Base-by-base conservation (phyloP, 176 grass and related monocot genomes). In the Juncus effusus region DNA sequence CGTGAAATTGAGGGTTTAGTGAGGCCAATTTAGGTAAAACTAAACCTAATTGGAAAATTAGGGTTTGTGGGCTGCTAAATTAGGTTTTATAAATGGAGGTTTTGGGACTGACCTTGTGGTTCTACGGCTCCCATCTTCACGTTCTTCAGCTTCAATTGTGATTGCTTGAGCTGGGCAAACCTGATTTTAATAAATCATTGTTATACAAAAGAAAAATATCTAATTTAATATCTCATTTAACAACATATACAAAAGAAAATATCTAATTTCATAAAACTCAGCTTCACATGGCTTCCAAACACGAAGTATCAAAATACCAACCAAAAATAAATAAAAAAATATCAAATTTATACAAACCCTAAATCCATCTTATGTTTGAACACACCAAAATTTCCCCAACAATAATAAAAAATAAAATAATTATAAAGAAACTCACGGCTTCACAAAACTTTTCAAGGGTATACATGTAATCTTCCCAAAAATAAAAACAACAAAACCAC, bases 141-240 rank as follows among this genome's bases (percentile, higher is more conserved):
- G 94, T 65, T 99, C 94, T 80, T 99, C 94, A 62, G 94, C 94
- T 49, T 99, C 94, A 38, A 99, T 99, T 40, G 94, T 99, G 74
- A 99, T 99, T 70, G 94, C 94, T 78, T 93, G 88, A 60, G 94
- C 94, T 70, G 94, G 94, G 78, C 94, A 99, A 63, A 99, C 80
- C 94, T 99, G 80, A 42, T 54, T 54, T 81, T 49, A 59, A 72
- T 12, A 52, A 52, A 12, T 52, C 12, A 12, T 51, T 5, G 47
- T 51, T n/a, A 51, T 51, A 51, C 47, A 51, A 51, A 51, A 51
- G 6, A n/a, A n/a, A n/a, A n/a, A n/a, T n/a, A n/a, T n/a, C 6
- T 51, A 51, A 6, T 6, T 8, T 7, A 7, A 52, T 52, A 8
- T 52, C 49, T 52, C 49, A 8, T 52, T 52, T 52, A 52, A 8